Evolutionary conservation across 805 yeast genomes (phyloP), one percentile per base, ranked within the genome.

Genomic region (Ogataea pignaliae): DNA sequence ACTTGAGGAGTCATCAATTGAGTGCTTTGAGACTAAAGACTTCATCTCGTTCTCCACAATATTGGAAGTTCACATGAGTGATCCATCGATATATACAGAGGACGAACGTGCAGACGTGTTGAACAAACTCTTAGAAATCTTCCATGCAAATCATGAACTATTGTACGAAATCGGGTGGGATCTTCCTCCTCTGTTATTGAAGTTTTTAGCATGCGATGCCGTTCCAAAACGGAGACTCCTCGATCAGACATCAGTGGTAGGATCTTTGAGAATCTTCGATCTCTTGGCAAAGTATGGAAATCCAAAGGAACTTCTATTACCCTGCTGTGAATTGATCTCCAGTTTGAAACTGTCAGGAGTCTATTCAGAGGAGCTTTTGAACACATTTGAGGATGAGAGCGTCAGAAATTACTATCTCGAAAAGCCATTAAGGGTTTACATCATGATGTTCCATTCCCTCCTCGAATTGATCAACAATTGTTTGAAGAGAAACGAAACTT

Each of bases 161-260:
- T 69, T 81, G 0, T 70, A 74, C 36, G 85, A 83, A 52, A 79
- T 89, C 47, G 96, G 95, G 2, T 90, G 97, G 97, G 97, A 90
- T 61, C 59, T 90, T n/a, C 96, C 96, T 1, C 74, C 73, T 29
- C 64, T 86, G 40, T 52, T 90, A 7, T 55, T 88, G 37, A 70
- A 71, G 10, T 85, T 73, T 59, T 59, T 83, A n/a, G 68, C 68
- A 10, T 42, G 57, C 8, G 64, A 63, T 12, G 14, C 9, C 14
- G 14, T n/a, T 30, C 33, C 33, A 30, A 4, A 30, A 3, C 14
- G 10, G 5, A 30, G 14, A 30, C 14, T 30, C 9, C 13, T 12
- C 13, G 43, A 36, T 3, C 54, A 79, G 68, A 48, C 66, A 57
- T 48, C 39, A 26, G 47, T 3, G 55, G 51, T 26, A 40, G 55